Conservation (phyloP, 306 rosid genomes). For the Fragaria ananassa region DNA sequence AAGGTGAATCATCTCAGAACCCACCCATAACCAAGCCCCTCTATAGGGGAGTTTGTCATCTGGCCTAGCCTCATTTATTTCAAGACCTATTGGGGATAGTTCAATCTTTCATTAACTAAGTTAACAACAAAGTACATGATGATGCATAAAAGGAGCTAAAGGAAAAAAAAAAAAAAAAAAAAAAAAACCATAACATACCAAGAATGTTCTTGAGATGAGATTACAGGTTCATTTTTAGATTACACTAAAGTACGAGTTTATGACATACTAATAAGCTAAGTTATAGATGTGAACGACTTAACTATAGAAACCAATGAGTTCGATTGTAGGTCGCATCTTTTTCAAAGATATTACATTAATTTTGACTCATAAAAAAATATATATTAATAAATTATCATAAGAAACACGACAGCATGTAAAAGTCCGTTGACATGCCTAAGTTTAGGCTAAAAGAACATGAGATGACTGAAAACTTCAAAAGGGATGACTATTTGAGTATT, state of each 20-base stretch:
- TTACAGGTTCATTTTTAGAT: too few relatives aligned
- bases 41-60: slow-evolving; percentile 89
- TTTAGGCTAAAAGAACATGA: not conserved
- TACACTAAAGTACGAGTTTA: too few relatives aligned
- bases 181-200: slow-evolving; percentile 46
- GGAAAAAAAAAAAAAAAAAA: slow-evolving; percentile 1
- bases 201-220: slow-evolving; percentile 40
- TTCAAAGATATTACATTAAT: not conserved
- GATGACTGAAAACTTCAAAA: not conserved
- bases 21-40: slow-evolving; percentile 99
- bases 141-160: slow-evolving; percentile 2
- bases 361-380: too few relatives aligned
- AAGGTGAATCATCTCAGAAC: slow-evolving; percentile 92
- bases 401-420: not conserved
- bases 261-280: too few relatives aligned
- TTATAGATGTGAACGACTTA: too few relatives aligned
- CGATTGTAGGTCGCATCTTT: not conserved
- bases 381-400: not conserved
- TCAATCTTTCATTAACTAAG: not conserved
- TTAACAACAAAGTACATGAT: not conserved
- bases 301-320: not conserved
- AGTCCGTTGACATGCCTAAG: not conserved
- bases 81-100: slow-evolving; percentile 47
- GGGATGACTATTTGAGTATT: not conserved
- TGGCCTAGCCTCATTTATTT: slow-evolving; percentile 94